Evolutionary conservation across 1,284 basidiomycete species (phyloP).

Genomic region (Earliella scabrosa): DNA sequence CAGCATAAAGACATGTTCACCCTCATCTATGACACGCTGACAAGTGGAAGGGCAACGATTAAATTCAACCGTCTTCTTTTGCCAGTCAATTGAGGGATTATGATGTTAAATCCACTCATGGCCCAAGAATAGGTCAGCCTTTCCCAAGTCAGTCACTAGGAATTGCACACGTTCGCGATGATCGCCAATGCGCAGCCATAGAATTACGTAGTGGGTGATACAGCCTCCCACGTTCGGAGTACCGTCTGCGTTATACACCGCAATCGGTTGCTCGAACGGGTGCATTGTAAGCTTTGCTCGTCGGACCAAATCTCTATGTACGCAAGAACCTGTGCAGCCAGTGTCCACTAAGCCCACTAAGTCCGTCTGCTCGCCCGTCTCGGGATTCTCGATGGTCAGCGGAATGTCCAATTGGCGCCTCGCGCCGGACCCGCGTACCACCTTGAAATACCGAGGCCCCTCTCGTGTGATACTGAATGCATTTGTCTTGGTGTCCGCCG

Average conservation of each 20-base stretch:
- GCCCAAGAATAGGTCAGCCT: slow-evolving; percentile 15
- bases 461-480: slow-evolving; percentile 1
- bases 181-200: slow-evolving; percentile 5
- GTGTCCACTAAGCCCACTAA: slow-evolving; percentile 24
- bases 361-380: neutral
- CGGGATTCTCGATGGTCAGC: slow-evolving; percentile 7
- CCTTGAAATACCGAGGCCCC: slow-evolving; percentile 3
- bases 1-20: slow-evolving; percentile 16
- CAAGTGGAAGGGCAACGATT: slow-evolving; percentile 16
- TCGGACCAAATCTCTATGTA: slow-evolving; percentile 25
- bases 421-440: slow-evolving; percentile 2
- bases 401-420: slow-evolving; percentile 12
- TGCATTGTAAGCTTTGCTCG: slow-evolving; percentile 12
- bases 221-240: slow-evolving; percentile 1
- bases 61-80: slow-evolving; percentile 9
- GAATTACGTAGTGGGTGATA: slow-evolving; percentile 15
- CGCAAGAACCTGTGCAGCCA: slow-evolving; percentile 27
- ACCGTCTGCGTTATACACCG: slow-evolving; percentile 19
- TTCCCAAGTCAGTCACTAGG: slow-evolving; percentile 18
- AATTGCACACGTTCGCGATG: slow-evolving; percentile 6
- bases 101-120: slow-evolving; percentile 30
- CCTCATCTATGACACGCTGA: slow-evolving; percentile 13
- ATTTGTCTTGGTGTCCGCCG: slow-evolving; percentile 9
- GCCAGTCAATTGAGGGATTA: slow-evolving; percentile 31
- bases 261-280: slow-evolving; percentile 20